Base-by-base conservation (phyloP, 2,329 filamentous ascomycete genomes). In the Akanthomyces muscarius region DNA sequence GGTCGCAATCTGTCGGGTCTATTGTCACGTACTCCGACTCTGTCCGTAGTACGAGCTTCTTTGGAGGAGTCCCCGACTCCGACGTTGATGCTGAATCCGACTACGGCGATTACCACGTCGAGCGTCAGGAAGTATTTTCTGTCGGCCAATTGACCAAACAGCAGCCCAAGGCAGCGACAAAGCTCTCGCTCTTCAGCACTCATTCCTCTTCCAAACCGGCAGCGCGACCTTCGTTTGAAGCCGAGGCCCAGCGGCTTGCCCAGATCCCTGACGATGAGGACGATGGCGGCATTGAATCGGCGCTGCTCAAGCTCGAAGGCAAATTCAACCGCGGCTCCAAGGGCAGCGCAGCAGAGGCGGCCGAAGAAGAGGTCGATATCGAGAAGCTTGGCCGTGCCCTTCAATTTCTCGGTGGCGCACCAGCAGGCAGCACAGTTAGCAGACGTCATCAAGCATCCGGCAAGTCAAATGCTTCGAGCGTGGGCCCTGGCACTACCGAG, bases 211-310 rank as follows among this genome's bases (percentile, higher is more conserved):
- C 85, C 2, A 85, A 86, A 66, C 85, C 85, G 0, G 76, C 80
- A 2, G 86, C 87, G 83, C 82, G 85, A 4, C 83, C 86, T 1
- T 97, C 93, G 0, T 97, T 98, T 68, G 92, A 98, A 74, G 89
- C 85, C 3, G 92, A 96, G 69, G 91, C 96, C 1, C 88, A 93
- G 64, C 91, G 91, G 69, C 85, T 99, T 61, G 91, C 93, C 2
- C 88, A 90, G 62, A 91, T 98, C 30, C 92, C 94, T 0, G 93
- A 97, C 71, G 91, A 96, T 44, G 73, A 79, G 18, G 84, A 88
- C 65, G 91, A 96, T 71, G 92, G 92, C 7, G 94, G 94, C 14
- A 88, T 98, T 30, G 95, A 98, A 71, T 92, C 93, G n/a, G 91
- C 95, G 0, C 75, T 99, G 57, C 77, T 93, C 69, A 99, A 98